Evolutionary conservation across 139 green algal genomes (phyloP).

Genomic region (Haematococcus lacustris): DNA sequence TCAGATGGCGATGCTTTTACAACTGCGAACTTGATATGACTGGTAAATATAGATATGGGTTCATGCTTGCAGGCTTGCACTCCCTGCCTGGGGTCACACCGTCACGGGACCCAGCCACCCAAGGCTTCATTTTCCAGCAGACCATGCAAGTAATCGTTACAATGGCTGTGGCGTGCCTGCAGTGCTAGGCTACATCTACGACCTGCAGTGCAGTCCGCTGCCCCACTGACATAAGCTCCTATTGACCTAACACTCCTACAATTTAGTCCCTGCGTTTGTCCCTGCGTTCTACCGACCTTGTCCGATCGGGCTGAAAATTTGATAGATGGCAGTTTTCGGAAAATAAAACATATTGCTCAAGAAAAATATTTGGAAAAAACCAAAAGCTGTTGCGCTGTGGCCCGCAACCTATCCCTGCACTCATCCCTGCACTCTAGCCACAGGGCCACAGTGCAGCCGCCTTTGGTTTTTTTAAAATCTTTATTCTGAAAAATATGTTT

Average conservation of each 20-base stretch:
- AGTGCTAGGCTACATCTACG: not conserved
- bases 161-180: too few species aligned
- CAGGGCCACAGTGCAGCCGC: too few species aligned
- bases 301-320: not conserved
- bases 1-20: too few species aligned
- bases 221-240: not conserved
- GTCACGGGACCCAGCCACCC: conserved; percentile 31
- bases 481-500: too few species aligned
- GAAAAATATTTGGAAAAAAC: too few species aligned
- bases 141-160: too few species aligned
- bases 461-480: too few species aligned
- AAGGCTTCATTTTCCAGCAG: conserved; percentile 71
- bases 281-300: not conserved
- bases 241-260: not conserved
- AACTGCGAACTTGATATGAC: not conserved
- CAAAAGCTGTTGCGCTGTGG: too few species aligned
- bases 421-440: too few species aligned
- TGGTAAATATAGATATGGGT: not conserved
- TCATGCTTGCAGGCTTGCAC: conserved; percentile 5
- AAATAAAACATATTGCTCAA: too few species aligned
- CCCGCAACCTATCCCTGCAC: too few species aligned
- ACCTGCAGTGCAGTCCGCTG: too few species aligned
- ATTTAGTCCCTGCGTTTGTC: not conserved
- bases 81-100: conserved; percentile 7
- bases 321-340: not conserved